Evolutionary conservation across 2,329 filamentous ascomycete species (phyloP), one percentile per base, ranked within the genome.

Genomic region (Colletotrichum abscissum): DNA sequence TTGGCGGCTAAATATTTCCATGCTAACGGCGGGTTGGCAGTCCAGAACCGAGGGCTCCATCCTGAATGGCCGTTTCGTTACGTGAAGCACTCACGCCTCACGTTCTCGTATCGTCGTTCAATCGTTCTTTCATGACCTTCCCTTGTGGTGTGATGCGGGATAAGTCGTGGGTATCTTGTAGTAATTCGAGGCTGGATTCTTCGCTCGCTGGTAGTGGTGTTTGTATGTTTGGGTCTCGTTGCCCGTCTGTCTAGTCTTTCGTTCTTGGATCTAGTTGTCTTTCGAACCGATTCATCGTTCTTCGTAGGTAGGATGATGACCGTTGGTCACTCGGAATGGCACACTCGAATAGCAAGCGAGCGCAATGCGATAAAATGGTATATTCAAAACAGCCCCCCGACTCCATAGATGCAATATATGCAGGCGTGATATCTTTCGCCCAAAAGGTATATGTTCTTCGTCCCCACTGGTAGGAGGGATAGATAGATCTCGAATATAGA

Each of bases 351-450:
- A 5, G 14, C 62, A 38, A 64, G 62, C 62, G 30, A 22, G 30
- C 8, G 35, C 24, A 28, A 64, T 30, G 19, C 42, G 42, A 49
- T n/a, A 38, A 64, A 26, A 16, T 38, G 24, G 14, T 65, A 30
- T 65, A 65, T 65, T 65, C 63, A 65, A 26, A 46, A 16, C 16
- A 4, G 11, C 22, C 52, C 24, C 24, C 11, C 33, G 56, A 33
- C 63, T 57, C 63, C 63, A 46, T 22, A 46, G 24, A 65, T 57
- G 63, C 63, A 57, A 19, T 22, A 57, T 46, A 57, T 33, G 52
- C 16, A 11, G 63, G 35, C 63, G 24, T 30, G 14, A 6, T 46
- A 1, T 28, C 12, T 8, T 9, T 14, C 33, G 46, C 33, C 26
- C 28, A 52, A 35, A 28, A 7, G 19, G 1, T 30, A 12, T 46